Evolutionary conservation across 225 moss, liverwort and hornwort species (phyloP).

Genomic region (Asterella californica): DNA sequence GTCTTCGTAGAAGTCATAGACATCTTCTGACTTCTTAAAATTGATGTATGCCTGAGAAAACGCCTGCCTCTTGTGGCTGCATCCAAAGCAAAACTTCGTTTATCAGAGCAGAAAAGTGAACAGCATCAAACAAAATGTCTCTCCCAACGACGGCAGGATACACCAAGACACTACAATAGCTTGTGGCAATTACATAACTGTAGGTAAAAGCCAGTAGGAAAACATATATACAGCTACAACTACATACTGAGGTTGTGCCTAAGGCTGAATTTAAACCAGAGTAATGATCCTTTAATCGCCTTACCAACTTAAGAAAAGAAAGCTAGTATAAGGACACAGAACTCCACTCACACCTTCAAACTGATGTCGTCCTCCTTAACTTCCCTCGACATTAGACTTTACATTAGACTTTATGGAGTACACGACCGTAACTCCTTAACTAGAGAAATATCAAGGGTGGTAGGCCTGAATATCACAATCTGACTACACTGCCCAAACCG

Average conservation of each 20-base stretch:
- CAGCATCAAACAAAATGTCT: neutral
- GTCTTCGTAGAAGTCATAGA: slow-evolving; percentile 73
- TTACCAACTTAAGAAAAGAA: neutral
- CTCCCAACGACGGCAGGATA: neutral
- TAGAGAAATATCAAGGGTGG: neutral
- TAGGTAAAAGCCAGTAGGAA: neutral
- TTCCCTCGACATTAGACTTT: neutral
- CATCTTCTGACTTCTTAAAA: slow-evolving; percentile 89
- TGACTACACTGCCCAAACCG: neutral
- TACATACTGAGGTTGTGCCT: neutral
- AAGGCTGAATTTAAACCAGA: neutral
- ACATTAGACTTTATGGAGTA: no score
- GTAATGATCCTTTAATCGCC: neutral
- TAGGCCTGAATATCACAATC: neutral
- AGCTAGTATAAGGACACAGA: no score
- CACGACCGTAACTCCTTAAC: neutral
- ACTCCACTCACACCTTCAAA: slow-evolving; percentile 27
- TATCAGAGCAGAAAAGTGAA: neutral
- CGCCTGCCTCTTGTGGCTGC: slow-evolving; percentile 75
- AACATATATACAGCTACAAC: no score
- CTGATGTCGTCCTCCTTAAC: neutral
- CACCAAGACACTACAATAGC: no score
- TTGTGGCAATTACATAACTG: neutral
- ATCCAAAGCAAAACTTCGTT: slow-evolving; percentile 6
- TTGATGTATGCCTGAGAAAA: slow-evolving; percentile 81